Evolutionary conservation across 2,329 filamentous ascomycete genomes (phyloP), one percentile per base, ranked within the genome.

Genomic region (Xylaria hypoxylon): DNA sequence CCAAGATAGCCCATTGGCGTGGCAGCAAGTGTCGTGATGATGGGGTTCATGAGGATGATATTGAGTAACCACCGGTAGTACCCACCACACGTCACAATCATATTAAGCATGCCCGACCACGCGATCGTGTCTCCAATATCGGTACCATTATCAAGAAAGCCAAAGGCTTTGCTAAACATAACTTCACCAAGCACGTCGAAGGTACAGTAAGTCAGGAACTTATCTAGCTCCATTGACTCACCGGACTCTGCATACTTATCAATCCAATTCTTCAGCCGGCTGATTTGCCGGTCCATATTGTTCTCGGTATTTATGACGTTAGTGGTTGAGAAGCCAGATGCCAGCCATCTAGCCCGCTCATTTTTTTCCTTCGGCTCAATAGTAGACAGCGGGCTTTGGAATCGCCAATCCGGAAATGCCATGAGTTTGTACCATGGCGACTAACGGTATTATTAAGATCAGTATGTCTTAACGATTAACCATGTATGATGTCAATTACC

Each of bases 371-470:
- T 77, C 2, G 77, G 77, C 62, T 80, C 75, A 15, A 77, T 68
- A 52, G 77, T 77, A 2, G 78, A 78, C 79, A 83, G 80, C 24
- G 77, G 77, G 28, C 78, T 81, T 40, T 78, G 73, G 66, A 79
- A 82, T 13, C 77, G 77, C 42, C 78, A 76, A 71, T 83, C 79
- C 13, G 81, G 80, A 31, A 81, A 64, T 31, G 75, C 74, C 26
- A 80, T 70, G 26, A 79, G 72, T 1, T 74, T 68, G 68, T 81
- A 81, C 76, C 75, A 80, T 31, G 56, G 45, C 38, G 56, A 59
- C 56, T 59, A 31, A 2, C 8, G 19, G 15, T 22, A 42, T 13
- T 73, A 61, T 26, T 72, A 68, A 71, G 6, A 44, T 61, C 10
- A 51, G 48, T 47, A 22, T 19, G 4, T n/a, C 77, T 50, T 1